Evolutionary conservation across 345 rosid genomes (phyloP).

Genomic region (Gossypium mustelinum): DNA sequence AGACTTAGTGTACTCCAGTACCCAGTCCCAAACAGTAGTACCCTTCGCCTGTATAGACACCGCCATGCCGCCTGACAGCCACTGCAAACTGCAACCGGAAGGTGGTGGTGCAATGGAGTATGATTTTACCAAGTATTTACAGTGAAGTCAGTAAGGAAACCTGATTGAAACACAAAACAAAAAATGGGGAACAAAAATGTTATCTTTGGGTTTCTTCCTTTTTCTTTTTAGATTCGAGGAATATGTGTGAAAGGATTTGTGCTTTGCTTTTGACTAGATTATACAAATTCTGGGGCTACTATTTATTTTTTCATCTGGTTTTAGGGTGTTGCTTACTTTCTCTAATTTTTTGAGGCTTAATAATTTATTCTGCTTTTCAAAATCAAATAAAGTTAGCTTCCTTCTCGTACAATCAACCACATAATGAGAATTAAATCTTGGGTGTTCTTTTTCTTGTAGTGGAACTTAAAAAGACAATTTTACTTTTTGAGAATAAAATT

Average conservation of each 20-base stretch:
- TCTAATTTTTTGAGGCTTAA: neutral
- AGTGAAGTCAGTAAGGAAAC: neutral
- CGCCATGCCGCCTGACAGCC: slow-evolving; percentile 30
- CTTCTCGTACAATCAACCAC: neutral
- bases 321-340: neutral
- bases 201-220: neutral
- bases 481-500: neutral
- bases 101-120: neutral
- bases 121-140: neutral
- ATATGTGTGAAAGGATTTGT: neutral
- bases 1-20: slow-evolving; percentile 53
- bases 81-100: neutral
- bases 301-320: neutral
- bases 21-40: slow-evolving; percentile 50
- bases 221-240: neutral
- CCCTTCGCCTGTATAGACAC: slow-evolving; percentile 28
- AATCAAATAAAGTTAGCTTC: neutral
- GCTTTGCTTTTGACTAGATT: neutral
- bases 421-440: neutral
- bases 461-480: neutral
- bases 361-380: neutral
- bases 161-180: too few relatives aligned
- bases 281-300: neutral
- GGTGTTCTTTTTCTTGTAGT: neutral
- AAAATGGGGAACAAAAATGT: neutral